Base-by-base conservation (phyloP, 306 rosid genomes). In the Hippophae rhamnoides region DNA sequence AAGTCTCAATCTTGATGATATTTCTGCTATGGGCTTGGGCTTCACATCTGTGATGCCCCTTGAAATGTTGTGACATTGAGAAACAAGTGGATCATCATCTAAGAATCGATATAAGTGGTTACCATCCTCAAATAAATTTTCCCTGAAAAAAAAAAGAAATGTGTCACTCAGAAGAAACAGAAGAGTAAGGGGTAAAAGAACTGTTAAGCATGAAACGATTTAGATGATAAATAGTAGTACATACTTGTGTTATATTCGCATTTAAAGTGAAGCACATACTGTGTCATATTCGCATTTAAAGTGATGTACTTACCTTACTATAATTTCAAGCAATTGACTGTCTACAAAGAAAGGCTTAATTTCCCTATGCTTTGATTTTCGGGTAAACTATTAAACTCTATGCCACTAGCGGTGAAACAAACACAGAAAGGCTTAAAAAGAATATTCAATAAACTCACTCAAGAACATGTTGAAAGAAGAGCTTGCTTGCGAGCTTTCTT, bases 51-150 rank as follows among this genome's bases (percentile, higher is more conserved):
- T 71, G 66, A 85, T 85, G 69, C 95, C 96, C 70, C 82, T 79
- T n/a, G 86, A 73, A 59, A 92, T 79, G 76, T 92, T 92, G 70
- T 85, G 79, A 71, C 98, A 87, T 65, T 79, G 87, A 69, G 96
- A 84, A 58, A 92, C 87, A 43, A 68, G 38, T 42, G 96, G 96
- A 72, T 92, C 95, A 66, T 92, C 84, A 55, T 87, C 95, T 76
- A 92, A 73, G 76, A 92, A 87, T 60, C 95, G 89, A 71, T 92
- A 87, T 55, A 85, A 58, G 64, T 92, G 84, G 72, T 74, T 85
- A 55, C 98, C 95, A 76, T 92, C 96, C 75, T 87, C 96, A 58
- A 87, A 83, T 47, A 76, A 48, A 76, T 85, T 76, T 71, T 92
- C 95, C 54, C 95, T 87, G 66, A 43, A 76, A 53, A 26, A 65